phyloP scores from a whole-genome alignment of 768 basidiomycete species.

The Hypholoma sublateritium region DNA sequence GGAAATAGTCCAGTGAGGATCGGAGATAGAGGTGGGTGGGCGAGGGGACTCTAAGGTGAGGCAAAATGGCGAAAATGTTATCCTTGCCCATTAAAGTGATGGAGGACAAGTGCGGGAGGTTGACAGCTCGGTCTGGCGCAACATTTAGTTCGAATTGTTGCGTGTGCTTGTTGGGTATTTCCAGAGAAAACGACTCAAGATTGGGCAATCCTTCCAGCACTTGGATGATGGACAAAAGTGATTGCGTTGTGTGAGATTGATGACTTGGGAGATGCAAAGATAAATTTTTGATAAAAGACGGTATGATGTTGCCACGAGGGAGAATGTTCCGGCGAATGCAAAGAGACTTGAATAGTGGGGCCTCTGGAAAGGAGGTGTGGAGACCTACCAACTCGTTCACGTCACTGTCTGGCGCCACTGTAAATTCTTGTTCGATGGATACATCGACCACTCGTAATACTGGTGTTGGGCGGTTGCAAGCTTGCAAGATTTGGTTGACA shows the following conservation, averaged over 20 bases:
- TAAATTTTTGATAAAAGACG: constrained; percentile 33
- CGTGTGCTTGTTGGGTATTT: constrained; percentile 30
- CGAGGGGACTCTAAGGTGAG: constrained; percentile 28
- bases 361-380: constrained; percentile 28
- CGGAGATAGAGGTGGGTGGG: constrained; percentile 17
- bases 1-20: constrained; percentile 18
- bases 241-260: constrained; percentile 12
- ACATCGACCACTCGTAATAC: constrained; percentile 32
- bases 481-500: constrained; percentile 37
- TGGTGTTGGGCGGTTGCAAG: constrained; percentile 34
- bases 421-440: constrained; percentile 31
- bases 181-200: constrained; percentile 42
- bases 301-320: constrained; percentile 31
- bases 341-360: constrained; percentile 34
- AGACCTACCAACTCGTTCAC: constrained; percentile 25
- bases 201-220: constrained; percentile 37
- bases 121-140: constrained; percentile 14
- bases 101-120: constrained; percentile 23
- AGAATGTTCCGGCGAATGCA: constrained; percentile 33
- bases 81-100: constrained; percentile 29
- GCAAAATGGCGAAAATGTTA: constrained; percentile 30
- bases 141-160: constrained; percentile 23
- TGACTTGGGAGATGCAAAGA: constrained; percentile 30
- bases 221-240: constrained; percentile 24
- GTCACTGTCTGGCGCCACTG: constrained; percentile 14